These are phyloP conservation scores for Arthrobotrys conoides DNA, from an alignment of 2,329 filamentous ascomycete genomes.

Conservation along the genomic window DNA sequence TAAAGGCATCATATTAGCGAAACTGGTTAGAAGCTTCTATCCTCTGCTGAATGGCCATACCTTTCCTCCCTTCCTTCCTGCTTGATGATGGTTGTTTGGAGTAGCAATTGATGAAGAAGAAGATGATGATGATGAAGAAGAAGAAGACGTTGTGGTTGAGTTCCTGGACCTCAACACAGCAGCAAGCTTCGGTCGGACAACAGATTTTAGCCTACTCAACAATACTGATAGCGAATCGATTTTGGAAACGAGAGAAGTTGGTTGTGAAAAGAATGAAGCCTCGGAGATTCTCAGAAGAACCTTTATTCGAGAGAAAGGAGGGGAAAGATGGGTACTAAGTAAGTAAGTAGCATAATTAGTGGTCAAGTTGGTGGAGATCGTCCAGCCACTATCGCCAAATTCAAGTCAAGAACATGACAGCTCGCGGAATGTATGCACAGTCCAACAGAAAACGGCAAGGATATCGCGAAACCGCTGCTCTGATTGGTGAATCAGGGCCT, in stretches of 20 bases:
- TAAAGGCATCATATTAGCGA: conserved; percentile 6
- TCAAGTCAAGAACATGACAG: background rate
- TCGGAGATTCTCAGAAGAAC: background rate
- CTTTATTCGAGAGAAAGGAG: background rate
- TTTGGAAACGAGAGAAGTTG: background rate
- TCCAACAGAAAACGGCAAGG: conserved; percentile 15
- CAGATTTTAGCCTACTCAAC: background rate
- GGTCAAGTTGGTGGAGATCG: conserved; percentile 5
- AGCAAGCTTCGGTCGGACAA: conserved; percentile 4
- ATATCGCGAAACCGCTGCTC: background rate
- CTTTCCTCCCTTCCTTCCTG: background rate
- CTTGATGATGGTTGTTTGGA: background rate
- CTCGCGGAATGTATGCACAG: conserved; percentile 1
- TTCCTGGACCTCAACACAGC: conserved; percentile 1
- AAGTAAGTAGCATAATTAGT: background rate
- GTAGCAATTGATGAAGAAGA: background rate
- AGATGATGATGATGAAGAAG: too few relatives aligned
- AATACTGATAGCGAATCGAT: background rate
- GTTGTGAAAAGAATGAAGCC: background rate
- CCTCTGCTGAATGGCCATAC: background rate
- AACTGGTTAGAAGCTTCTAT: background rate
- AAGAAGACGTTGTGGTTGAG: conserved; percentile 12
- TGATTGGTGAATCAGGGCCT: background rate
- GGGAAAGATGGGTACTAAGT: background rate
- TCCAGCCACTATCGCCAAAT: conserved; percentile 15